Conservation (phyloP, 1,139 yeast species). For the Yamadazyma dushanensis region DNA sequence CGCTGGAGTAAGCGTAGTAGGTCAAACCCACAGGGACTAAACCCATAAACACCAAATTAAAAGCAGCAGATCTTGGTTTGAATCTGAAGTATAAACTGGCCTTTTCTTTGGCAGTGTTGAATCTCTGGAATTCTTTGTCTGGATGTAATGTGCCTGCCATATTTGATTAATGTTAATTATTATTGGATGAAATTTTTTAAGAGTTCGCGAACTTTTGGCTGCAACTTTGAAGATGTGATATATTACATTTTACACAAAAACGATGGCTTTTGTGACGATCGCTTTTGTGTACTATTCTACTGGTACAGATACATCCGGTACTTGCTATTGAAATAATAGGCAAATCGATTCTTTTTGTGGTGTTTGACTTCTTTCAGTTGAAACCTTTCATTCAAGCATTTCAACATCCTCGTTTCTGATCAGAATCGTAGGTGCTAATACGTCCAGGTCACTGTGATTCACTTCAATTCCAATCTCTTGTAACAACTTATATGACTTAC, state of each 20-base stretch:
- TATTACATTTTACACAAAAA: conserved; percentile 1
- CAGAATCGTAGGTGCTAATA: conserved; percentile 6
- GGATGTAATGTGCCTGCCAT: conserved; percentile 51
- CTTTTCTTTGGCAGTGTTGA: conserved; percentile 45
- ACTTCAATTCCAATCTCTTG: conserved; percentile 24
- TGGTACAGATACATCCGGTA: too few species aligned
- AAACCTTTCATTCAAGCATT: not conserved
- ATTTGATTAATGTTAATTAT: conserved; percentile 6
- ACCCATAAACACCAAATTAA: conserved; percentile 40
- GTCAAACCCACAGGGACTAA: conserved; percentile 39
- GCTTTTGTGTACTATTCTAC: too few species aligned
- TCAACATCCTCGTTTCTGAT: conserved; percentile 1
- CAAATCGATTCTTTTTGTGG: too few species aligned
- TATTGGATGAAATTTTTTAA: conserved; percentile 11
- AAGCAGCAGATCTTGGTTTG: conserved; percentile 39
- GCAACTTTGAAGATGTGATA: too few species aligned
- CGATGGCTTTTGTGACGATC: too few species aligned
- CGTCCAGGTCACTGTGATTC: conserved; percentile 7
- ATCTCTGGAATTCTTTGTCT: conserved; percentile 44
- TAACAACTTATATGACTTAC: conserved; percentile 25
- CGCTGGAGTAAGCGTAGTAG: conserved; percentile 37
- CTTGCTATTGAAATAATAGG: too few species aligned
- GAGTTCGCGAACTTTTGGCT: too few species aligned
- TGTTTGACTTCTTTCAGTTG: not conserved
- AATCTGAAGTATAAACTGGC: conserved; percentile 47